These are phyloP conservation scores for Cadophora gregata DNA, from an alignment of 2,329 filamentous ascomycete species.

Conservation along the genomic window DNA sequence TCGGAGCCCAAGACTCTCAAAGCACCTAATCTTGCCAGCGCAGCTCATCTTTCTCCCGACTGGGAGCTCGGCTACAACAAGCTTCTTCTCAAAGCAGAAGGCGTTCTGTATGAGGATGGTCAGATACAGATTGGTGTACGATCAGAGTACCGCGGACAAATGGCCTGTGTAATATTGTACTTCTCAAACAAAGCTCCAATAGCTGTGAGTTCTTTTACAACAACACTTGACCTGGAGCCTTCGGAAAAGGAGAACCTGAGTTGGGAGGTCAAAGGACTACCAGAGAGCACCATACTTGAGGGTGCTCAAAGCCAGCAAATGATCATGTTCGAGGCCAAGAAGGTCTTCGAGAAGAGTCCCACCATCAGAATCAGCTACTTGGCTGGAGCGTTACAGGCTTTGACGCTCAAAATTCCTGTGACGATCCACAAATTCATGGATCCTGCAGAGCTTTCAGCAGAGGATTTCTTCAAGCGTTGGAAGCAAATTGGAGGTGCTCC, in stretches of 20 bases:
- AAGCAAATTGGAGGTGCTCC: conserved; percentile 93
- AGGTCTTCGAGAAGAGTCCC: conserved; percentile 80
- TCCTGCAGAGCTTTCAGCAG: conserved; percentile 79
- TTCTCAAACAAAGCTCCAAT: conserved; percentile 93
- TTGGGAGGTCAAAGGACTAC: conserved; percentile 86
- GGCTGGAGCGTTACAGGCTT: conserved; percentile 87
- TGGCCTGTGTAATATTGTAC: conserved; percentile 94
- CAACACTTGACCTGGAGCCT: conserved; percentile 83
- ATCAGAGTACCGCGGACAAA: conserved; percentile 93
- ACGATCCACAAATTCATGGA: conserved; percentile 97
- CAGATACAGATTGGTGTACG: conserved; percentile 92
- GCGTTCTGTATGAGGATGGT: conserved; percentile 91
- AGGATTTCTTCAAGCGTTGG: conserved; percentile 99
- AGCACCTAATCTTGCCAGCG: conserved; percentile 85
- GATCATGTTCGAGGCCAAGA: conserved; percentile 89
- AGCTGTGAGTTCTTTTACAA: conserved; percentile 88
- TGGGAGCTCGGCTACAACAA: conserved; percentile 92
- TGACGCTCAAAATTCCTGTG: conserved; percentile 90
- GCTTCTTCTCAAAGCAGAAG: conserved; percentile 79
- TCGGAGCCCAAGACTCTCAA: conserved; percentile 64
- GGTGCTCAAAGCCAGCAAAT: conserved; percentile 88
- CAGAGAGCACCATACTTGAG: conserved; percentile 78
- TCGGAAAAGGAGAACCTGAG: conserved; percentile 71
- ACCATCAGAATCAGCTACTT: conserved; percentile 95
- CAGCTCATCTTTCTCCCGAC: conserved; percentile 89